Conservation (phyloP, 257 asterid species). For the Nyctanthes arbortristis region DNA sequence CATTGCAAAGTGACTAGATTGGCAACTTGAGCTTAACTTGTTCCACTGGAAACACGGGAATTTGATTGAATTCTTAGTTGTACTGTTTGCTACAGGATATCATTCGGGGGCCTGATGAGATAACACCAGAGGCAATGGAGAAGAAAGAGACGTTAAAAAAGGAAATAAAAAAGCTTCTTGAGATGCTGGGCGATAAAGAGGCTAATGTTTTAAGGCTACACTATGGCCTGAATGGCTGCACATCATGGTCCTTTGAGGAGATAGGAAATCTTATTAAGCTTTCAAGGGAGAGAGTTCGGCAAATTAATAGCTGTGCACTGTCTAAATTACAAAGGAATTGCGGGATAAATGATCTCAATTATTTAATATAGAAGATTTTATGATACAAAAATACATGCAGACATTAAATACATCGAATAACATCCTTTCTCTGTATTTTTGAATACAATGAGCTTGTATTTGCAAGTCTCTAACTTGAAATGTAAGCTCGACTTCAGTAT, state of each 20-base stretch:
- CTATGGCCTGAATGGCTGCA: conserved; percentile 54
- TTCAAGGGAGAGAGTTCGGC: conserved; percentile 77
- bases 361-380: conserved; percentile 42
- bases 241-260: conserved; percentile 60
- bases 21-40: neutral
- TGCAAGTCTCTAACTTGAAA: no score
- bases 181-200: conserved; percentile 52
- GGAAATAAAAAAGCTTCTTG: conserved; percentile 47
- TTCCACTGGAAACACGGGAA: neutral
- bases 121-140: conserved; percentile 56
- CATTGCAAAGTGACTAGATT: neutral
- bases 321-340: conserved; percentile 37
- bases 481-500: no score
- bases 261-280: conserved; percentile 49
- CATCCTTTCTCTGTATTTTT: no score
- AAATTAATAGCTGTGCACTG: conserved; percentile 55
- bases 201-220: conserved; percentile 42
- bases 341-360: conserved; percentile 37
- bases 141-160: conserved; percentile 41
- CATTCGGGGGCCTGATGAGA: conserved; percentile 54
- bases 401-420: no score
- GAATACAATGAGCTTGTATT: no score
- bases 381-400: no score
- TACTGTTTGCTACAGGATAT: conserved; percentile 42
- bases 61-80: neutral